A percentile compares a stretch with the other conserved stretches of the same genome.
Conservation (phyloP, 1,284 basidiomycete genomes). For the Boletus calvinii region DNA sequence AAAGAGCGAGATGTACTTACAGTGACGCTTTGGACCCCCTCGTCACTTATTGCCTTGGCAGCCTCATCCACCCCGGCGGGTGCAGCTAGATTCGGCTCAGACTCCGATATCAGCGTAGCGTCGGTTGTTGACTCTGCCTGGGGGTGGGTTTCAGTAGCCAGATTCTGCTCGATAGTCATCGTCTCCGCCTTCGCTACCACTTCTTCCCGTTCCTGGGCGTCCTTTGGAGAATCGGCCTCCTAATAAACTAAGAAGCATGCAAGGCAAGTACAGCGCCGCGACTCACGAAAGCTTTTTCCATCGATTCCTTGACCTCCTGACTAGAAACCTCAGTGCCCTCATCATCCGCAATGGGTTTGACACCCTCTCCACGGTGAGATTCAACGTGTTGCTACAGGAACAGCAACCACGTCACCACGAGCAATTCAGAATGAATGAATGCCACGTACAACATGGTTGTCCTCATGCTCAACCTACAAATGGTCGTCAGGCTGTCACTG, state of each 20-base stretch:
- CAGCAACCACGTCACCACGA: conserved; percentile 1
- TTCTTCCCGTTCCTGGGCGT: conserved; percentile 31
- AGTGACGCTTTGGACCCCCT: conserved; percentile 2
- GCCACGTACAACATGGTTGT: conserved; percentile 16
- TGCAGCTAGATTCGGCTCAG: not conserved
- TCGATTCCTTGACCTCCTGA: conserved; percentile 38
- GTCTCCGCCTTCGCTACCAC: conserved; percentile 8
- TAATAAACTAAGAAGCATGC: conserved; percentile 16
- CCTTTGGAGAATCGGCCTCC: conserved; percentile 34
- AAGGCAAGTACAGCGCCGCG: not conserved
- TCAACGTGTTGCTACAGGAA: conserved; percentile 23
- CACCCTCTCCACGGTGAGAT: conserved; percentile 9
- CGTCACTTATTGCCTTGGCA: conserved; percentile 3
- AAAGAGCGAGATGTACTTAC: conserved; percentile 16
- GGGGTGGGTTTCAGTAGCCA: not conserved
- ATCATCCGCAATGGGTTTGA: conserved; percentile 28
- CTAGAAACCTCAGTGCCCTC: conserved; percentile 34
- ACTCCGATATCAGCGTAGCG: not conserved
- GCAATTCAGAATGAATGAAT: not conserved
- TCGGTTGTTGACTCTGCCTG: conserved; percentile 1
- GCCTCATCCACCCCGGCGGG: conserved; percentile 1
- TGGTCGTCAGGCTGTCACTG: conserved; percentile 13
- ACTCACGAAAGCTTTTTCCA: conserved; percentile 35
- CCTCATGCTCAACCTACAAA: conserved; percentile 17
- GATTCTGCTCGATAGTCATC: not conserved